Evolutionary conservation across 768 basidiomycete genomes (phyloP).

Genomic region (Leccinum imitatum): DNA sequence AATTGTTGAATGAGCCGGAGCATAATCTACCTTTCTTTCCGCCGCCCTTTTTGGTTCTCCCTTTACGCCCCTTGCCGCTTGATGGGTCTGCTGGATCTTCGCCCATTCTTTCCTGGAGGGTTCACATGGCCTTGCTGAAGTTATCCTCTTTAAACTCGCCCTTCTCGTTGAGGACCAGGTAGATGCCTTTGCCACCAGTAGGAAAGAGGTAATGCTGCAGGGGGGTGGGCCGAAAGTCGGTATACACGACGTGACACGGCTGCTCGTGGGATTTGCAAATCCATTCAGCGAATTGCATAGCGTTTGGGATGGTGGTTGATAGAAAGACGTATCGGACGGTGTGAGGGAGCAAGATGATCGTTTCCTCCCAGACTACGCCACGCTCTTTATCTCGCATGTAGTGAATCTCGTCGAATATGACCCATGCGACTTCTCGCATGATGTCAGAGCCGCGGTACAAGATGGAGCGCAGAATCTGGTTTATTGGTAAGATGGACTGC

Average conservation of each 20-base stretch:
- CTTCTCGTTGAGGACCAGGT: slow-evolving; percentile 96
- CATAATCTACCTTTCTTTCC: slow-evolving; percentile 71
- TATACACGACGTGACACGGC: slow-evolving; percentile 98
- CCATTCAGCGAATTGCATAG: slow-evolving; percentile 99
- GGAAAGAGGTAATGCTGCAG: slow-evolving; percentile 98
- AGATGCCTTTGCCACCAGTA: slow-evolving; percentile 94
- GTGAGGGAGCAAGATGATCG: slow-evolving; percentile 95
- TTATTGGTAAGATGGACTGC: neutral
- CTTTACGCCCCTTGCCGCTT: slow-evolving; percentile 84
- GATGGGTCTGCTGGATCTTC: slow-evolving; percentile 91
- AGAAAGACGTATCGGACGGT: slow-evolving; percentile 97
- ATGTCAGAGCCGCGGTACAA: slow-evolving; percentile 97
- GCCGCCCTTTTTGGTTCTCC: slow-evolving; percentile 92
- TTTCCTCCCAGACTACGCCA: slow-evolving; percentile 99
- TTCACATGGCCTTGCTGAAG: slow-evolving; percentile 97
- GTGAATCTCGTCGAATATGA: slow-evolving; percentile 98
- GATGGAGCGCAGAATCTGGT: slow-evolving; percentile 96
- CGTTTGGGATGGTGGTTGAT: slow-evolving; percentile 98
- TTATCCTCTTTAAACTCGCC: slow-evolving; percentile 96
- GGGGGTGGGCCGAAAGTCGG: slow-evolving; percentile 97
- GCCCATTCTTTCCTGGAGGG: slow-evolving; percentile 77
- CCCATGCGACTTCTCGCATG: slow-evolving; percentile 99
- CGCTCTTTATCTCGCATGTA: slow-evolving; percentile 99
- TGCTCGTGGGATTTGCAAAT: slow-evolving; percentile 96
- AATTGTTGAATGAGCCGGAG: neutral